Base-by-base conservation (phyloP, 495 filamentous ascomycete genomes). In the Aspergillus conjunctus region DNA sequence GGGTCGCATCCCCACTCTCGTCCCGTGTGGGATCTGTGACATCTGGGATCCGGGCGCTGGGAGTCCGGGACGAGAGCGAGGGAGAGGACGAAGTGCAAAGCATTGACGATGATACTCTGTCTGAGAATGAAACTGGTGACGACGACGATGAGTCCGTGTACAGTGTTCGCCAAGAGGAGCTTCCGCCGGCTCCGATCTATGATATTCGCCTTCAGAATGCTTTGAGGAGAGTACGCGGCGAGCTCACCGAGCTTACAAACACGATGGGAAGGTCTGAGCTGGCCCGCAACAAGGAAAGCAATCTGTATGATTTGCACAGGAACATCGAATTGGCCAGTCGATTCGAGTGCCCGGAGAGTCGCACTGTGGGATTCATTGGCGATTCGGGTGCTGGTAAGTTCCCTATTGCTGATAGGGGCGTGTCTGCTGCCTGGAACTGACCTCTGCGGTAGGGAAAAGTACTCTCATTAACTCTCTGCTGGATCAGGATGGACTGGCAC, bases 381-480 rank as follows among this genome's bases (percentile, higher is more conserved):
- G 41, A 60, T 34, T 60, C 58, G 1, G 58, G 58, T 8, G 49
- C 41, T n/a, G 54, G 54, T 57, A 26, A 39, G 51, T 20, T 8
- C 9, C 32, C 22, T 39, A 14, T 12, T 41, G 8, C 9, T 18
- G 15, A 22, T 11, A 50, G 18, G 15, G 8, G 9, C 8, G 17
- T 30, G n/a, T 6, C 39, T 22, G 21, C 37, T 18, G n/a, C 7
- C 10, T 49, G 5, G 20, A 11, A 10, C 48, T 51, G 48, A 21
- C 7, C 7, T 17, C 20, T 22, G 22, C 20, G 14, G 11, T 54
- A 53, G 71, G 71, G 1, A 74, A 74, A 59, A 74, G 71, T 48
- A 68, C 63, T 4, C 10, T 73, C 5, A 68, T 73, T 18, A 73
- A 73, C 32, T 73, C 63, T 9, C 22, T 73, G 10, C 64, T 73